Base-by-base conservation (phyloP, 495 filamentous ascomycete species). In the Penicillium dipodomyicola region DNA sequence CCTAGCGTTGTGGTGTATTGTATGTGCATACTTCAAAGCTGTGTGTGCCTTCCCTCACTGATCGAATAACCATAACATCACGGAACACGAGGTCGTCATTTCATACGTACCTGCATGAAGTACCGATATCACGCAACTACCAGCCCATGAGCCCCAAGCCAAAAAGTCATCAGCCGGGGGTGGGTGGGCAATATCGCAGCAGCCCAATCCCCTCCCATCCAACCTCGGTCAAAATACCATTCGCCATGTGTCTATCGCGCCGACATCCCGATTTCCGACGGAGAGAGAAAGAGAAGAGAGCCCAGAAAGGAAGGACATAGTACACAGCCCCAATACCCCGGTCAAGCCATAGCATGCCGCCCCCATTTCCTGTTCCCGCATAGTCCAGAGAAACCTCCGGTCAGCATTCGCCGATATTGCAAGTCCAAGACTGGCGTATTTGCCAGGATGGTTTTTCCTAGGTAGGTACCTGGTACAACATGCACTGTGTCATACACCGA, bases 51-150 rank as follows among this genome's bases (percentile, higher is more conserved):
- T 44, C 14, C 1, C 11, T 33, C 29, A 30, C 9, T 12, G 20
- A 12, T 11, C 20, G 5, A 11, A 44, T 22, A 14, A 19, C 20
- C 20, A 44, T 14, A 46, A 29, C 43, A 15, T 17, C n/a, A 30
- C 7, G 32, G 10, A 51, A 35, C 22, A 33, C 33, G 20, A 27
- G 48, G 19, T 20, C 12, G 1, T 14, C 17, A 15, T 27, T 51
- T 35, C 35, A 29, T 50, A 29, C 12, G 49, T 48, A 48, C 46
- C 45, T 48, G 45, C 46, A 48, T 33, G 8, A 19, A 30, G 25
- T 35, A 37, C 15, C 22, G 4, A 5, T 14, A 23, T 37, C 6
- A 23, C 35, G 15, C 6, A 39, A 9, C 35, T 39, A 39, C 35
- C 35, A 9, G n/a, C 35, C 15, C n/a, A 39, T 39, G 6, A 17